Conservation (phyloP, 1,284 basidiomycete genomes). For the Apiotrichum brassicae region DNA sequence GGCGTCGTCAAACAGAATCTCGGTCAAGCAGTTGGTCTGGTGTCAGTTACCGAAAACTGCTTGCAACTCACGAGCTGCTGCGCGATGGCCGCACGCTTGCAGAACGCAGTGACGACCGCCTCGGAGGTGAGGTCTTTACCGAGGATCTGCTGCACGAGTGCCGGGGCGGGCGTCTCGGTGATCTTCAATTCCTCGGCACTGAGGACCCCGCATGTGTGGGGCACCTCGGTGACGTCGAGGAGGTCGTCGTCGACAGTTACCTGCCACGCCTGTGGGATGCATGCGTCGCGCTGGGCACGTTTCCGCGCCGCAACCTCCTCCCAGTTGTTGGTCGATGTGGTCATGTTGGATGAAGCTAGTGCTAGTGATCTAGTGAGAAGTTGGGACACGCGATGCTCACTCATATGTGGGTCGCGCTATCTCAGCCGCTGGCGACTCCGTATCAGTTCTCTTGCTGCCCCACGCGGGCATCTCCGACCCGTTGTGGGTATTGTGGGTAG, state of each 20-base stretch:
- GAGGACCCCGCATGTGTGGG: constrained; percentile 58
- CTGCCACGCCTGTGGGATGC: constrained; percentile 59
- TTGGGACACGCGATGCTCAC: too few relatives aligned
- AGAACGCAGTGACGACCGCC: constrained; percentile 53
- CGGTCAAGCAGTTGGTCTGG: constrained; percentile 48
- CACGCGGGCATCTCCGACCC: too few relatives aligned
- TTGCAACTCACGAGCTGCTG: constrained; percentile 63
- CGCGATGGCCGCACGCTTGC: constrained; percentile 70
- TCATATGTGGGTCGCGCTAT: too few relatives aligned
- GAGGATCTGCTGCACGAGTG: constrained; percentile 26
- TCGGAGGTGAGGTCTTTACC: constrained; percentile 24
- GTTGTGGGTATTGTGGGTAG: too few relatives aligned
- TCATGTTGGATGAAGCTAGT: constrained; percentile 4
- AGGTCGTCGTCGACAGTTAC: constrained; percentile 44
- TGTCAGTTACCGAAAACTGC: neutral
- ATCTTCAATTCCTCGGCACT: constrained; percentile 59
- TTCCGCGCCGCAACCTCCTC: constrained; percentile 53
- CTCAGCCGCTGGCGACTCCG: too few relatives aligned
- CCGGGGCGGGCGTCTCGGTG: constrained; percentile 50
- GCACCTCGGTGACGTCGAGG: constrained; percentile 55
- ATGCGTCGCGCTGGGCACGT: constrained; percentile 51
- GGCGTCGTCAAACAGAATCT: constrained; percentile 48
- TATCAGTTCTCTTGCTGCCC: too few relatives aligned
- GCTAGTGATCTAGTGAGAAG: neutral
- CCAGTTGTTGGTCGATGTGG: constrained; percentile 46